Base-by-base conservation (phyloP, 225 moss, liverwort and hornwort species). In the Thuidium tamariscinum region DNA sequence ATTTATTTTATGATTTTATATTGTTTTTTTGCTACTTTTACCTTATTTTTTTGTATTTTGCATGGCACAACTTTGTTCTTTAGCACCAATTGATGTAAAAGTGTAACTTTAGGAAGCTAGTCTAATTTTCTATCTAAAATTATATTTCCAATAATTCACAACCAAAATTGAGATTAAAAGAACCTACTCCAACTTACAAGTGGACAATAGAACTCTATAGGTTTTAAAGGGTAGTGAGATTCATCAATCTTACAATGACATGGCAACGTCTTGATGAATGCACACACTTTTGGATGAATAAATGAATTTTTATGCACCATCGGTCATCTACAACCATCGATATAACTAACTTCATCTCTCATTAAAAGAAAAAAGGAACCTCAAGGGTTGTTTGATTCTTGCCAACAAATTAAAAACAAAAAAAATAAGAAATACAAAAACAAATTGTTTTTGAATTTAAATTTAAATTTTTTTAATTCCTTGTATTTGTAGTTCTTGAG, bases 171-270 rank as follows among this genome's bases (percentile, higher is more conserved):
- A 16, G 3, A 72, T 72, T 1, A 71, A 27, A 17, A 42, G 2
- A 27, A 44, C 5, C 3, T 44, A 0, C 3, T 7, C 2, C 27
- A 71, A 71, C 5, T 71, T 71, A 42, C 10, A 27, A 44, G 27
- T 16, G 0, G 5, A 17, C 5, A 16, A 44, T 29, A 5, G 0
- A 2, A 71, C 3, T 44, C 9, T 27, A 3, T 0, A 3, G 10
- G 0, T 16, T 71, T 11, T 3, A 51, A 12, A 11, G 14, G 14
- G 13, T 11, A 51, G 51, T 51, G 14, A 12, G 14, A 51, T 0
- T 44, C 0, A 2, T 44, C 15, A 44, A 44, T 10, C 3, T 71
- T 44, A 2, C 0, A 0, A 34, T 51, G 13, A n/a, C 13, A 51
- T 74, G 51, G 13, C 13, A 22, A 9, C 34, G 15, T 22, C 8